Conservation (phyloP, 345 rosid species). For the Gossypium australe region DNA sequence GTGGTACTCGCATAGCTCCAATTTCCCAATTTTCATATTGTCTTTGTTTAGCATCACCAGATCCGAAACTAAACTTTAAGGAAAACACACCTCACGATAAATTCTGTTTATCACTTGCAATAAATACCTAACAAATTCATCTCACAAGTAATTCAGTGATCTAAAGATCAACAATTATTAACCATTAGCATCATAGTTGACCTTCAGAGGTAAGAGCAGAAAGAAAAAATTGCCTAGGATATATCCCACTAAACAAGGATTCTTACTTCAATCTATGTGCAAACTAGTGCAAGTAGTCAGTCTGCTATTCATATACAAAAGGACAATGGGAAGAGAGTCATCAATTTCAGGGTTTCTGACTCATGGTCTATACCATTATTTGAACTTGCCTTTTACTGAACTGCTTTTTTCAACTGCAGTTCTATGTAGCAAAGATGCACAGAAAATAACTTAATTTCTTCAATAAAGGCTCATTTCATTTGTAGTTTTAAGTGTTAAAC, state of each 20-base stretch:
- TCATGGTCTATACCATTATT: neutral
- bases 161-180: too few relatives aligned
- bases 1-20: neutral
- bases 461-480: neutral
- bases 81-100: neutral
- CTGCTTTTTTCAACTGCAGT: neutral
- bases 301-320: neutral
- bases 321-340: neutral
- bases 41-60: neutral
- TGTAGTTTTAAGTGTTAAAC: neutral
- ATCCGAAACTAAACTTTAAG: neutral
- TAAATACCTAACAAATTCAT: too few relatives aligned
- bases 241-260: constrained; percentile 4
- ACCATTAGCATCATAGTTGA: too few relatives aligned
- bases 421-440: neutral
- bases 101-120: too few relatives aligned
- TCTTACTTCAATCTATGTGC: constrained; percentile 6
- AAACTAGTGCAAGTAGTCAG: neutral
- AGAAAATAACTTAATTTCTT: neutral
- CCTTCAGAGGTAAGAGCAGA: too few relatives aligned
- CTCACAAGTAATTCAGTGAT: too few relatives aligned
- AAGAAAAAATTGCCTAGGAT: neutral
- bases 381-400: neutral
- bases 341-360: neutral
- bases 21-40: neutral